Evolutionary conservation across 345 rosid species (phyloP).

Genomic region (Aquilaria malaccensis): DNA sequence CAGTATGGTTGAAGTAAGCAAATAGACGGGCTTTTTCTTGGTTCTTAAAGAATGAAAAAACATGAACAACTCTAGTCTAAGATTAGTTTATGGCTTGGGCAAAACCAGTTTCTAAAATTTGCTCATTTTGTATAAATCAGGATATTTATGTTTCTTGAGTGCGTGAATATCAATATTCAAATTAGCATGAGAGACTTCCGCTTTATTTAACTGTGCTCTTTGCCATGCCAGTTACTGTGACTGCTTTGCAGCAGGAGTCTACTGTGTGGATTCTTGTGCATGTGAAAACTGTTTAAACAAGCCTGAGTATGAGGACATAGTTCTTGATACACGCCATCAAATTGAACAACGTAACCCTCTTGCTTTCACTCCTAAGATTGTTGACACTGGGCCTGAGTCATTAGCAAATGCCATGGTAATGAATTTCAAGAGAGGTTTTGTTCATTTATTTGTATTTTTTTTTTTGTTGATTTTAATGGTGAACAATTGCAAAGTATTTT

Average conservation of each 20-base stretch:
- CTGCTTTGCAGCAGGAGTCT: slow-evolving; percentile 34
- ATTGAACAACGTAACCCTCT: slow-evolving; percentile 36
- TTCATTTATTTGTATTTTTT: neutral
- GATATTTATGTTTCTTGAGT: neutral
- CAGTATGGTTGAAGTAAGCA: too few species aligned
- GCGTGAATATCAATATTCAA: neutral
- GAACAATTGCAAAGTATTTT: too few species aligned
- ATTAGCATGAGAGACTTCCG: neutral
- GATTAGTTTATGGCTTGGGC: too few species aligned
- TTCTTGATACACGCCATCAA: slow-evolving; percentile 23
- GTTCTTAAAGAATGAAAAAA: too few species aligned
- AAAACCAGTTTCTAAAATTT: too few species aligned
- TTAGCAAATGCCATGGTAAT: slow-evolving; percentile 19
- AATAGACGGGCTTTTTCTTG: too few species aligned
- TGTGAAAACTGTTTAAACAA: slow-evolving; percentile 33
- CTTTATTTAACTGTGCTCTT: slow-evolving; percentile 4
- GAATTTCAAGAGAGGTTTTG: neutral
- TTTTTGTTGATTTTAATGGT: neutral
- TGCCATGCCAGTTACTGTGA: slow-evolving; percentile 36
- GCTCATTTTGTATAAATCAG: too few species aligned
- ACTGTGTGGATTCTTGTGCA: slow-evolving; percentile 30
- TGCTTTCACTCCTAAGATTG: slow-evolving; percentile 42
- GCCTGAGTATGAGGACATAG: slow-evolving; percentile 32
- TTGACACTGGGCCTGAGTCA: slow-evolving; percentile 11
- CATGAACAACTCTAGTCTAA: too few species aligned